Evolutionary conservation across 164 flowering plant genomes (phyloP), one percentile per base, ranked within the genome.

Genomic region (Vitis cinerea): DNA sequence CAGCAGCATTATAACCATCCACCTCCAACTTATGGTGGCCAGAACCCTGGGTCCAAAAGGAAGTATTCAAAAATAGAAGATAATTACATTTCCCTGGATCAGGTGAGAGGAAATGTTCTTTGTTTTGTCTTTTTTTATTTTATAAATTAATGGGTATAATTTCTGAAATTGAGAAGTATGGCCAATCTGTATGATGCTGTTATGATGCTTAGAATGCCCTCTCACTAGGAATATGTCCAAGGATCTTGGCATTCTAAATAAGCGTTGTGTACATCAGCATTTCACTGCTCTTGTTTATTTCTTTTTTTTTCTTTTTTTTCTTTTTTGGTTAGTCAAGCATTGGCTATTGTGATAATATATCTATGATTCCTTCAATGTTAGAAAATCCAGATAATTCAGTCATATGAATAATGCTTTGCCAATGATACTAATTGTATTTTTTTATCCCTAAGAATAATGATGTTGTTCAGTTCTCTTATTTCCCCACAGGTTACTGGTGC

Each of bases 31-130:
- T 69, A 80, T 71, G 79, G 68, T 59, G 69, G 72, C 59, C 76
- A 69, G 50, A 79, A 73, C 10, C 72, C 82, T 4, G 77, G 71
- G 16, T 71, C 81, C 9, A 75, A 59, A 61, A 81, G 58, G 70
- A 87, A 84, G 78, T 92, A 76, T 74, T 86, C 94, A 53, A 84
- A 72, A 81, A 92, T 92, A 77, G 87, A 76, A 37, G 97, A 92
- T 71, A 59, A 89, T 57, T 92, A 84, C 79, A 79, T 57, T 65
- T 79, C 81, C 69, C 71, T 92, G 79, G 94, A 88, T 52, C 86
- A 92, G 94, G 97, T 92, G 67, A 52, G 50, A 31, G 0, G 44
- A 31, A 31, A 31, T 31, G 44, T 31, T 6, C 44, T 31, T 31
- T 31, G 44, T 31, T 4, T 31, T 31, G 44, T 6, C 7, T 4